Evolutionary conservation across 306 rosid species (phyloP).

Genomic region (Vigna mungo): DNA sequence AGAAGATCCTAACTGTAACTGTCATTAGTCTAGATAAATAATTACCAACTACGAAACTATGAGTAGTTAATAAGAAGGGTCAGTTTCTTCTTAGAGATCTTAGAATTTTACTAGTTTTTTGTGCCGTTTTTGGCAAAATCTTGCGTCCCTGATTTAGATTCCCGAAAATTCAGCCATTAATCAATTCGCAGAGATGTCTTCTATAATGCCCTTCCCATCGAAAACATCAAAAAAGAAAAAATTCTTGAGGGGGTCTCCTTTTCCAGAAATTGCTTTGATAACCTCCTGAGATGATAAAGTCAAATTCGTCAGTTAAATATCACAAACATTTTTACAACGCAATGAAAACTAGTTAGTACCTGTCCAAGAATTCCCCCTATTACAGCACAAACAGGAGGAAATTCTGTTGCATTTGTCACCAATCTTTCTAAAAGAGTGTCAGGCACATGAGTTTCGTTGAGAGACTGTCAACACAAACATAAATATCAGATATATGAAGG

Average conservation of each 20-base stretch:
- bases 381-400: constrained; percentile 97
- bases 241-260: constrained; percentile 85
- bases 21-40: constrained; percentile 25
- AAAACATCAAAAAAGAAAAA: constrained; percentile 83
- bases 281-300: constrained; percentile 69
- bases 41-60: constrained; percentile 14
- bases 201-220: constrained; percentile 90
- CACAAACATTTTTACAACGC: not conserved
- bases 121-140: not conserved
- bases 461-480: constrained; percentile 59
- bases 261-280: constrained; percentile 91
- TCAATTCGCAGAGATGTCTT: constrained; percentile 62
- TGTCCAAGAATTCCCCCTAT: constrained; percentile 96
- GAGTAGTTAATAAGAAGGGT: constrained; percentile 28
- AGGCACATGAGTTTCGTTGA: constrained; percentile 76
- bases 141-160: constrained; percentile 12
- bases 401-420: constrained; percentile 66
- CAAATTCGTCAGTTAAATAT: constrained; percentile 10
- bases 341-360: constrained; percentile 52
- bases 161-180: not conserved
- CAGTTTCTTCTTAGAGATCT: constrained; percentile 28
- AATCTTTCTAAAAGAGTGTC: constrained; percentile 75
- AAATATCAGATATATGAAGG: constrained; percentile 31
- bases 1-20: constrained; percentile 7
- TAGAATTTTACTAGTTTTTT: constrained; percentile 18